Conservation (phyloP, 106 monocot species). For the Dendrobium catenatum region DNA sequence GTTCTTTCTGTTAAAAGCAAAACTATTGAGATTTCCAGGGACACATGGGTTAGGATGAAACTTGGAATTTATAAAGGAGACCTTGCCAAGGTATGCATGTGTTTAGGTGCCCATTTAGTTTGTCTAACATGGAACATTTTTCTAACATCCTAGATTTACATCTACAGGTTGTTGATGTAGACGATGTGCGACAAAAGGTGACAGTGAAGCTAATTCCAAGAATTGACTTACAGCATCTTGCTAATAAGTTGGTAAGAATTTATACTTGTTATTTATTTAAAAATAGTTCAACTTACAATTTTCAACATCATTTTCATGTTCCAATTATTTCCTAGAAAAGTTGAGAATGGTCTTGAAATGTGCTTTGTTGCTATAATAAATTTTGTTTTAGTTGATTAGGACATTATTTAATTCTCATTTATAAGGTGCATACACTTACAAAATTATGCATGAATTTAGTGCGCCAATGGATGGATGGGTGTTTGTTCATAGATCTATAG, state of each 20-base stretch:
- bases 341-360: not conserved
- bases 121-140: not conserved
- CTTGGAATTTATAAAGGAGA: conserved; percentile 94
- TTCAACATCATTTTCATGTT: not conserved
- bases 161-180: conserved; percentile 90
- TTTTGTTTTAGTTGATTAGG: not conserved
- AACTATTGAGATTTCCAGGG: conserved; percentile 73
- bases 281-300: not conserved
- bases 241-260: conserved; percentile 70
- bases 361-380: not conserved
- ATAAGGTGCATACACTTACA: not conserved
- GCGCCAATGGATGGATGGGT: not conserved
- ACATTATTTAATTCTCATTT: not conserved
- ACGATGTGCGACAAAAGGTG: conserved; percentile 90
- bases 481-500: not conserved
- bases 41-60: conserved; percentile 98
- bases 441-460: not conserved
- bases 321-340: not conserved
- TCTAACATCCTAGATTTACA: not conserved
- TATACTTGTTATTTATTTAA: not conserved
- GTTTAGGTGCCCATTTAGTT: not conserved
- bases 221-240: conserved; percentile 80
- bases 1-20: conserved; percentile 99
- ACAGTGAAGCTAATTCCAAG: conserved; percentile 93
- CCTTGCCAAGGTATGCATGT: conserved; percentile 63